Conservation (phyloP, 805 yeast species). For the Scheffersomyces ergatensis region DNA sequence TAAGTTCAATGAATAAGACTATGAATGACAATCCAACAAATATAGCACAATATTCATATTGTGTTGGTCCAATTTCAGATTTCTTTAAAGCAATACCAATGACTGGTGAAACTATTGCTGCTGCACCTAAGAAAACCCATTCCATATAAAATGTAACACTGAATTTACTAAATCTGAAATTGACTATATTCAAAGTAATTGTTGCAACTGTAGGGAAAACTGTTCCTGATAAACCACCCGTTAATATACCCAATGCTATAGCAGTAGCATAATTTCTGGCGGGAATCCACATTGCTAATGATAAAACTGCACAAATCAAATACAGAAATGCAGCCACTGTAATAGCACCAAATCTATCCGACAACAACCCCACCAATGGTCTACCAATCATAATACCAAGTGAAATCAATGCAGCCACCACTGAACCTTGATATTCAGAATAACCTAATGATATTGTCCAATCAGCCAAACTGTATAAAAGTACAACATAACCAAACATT, state of each 20-base stretch:
- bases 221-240: conserved; percentile 30
- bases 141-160: conserved; percentile 45
- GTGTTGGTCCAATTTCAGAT: conserved; percentile 27
- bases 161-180: conserved; percentile 50
- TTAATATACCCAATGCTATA: conserved; percentile 23
- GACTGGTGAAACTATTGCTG: conserved; percentile 51
- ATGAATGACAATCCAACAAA: conserved; percentile 52
- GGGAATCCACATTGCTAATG: conserved; percentile 36
- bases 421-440: conserved; percentile 43
- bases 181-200: conserved; percentile 55
- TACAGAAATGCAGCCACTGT: conserved; percentile 28
- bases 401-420: conserved; percentile 53
- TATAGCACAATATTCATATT: conserved; percentile 47
- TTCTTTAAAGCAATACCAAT: conserved; percentile 47
- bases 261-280: conserved; percentile 27
- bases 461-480: conserved; percentile 54
- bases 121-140: conserved; percentile 47
- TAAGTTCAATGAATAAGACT: conserved; percentile 25
- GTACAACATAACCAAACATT: conserved; percentile 53
- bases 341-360: conserved; percentile 47
- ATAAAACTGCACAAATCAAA: conserved; percentile 18
- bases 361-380: conserved; percentile 46
- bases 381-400: conserved; percentile 52
- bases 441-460: conserved; percentile 53
- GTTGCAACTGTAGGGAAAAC: conserved; percentile 43